Conservation (phyloP, 805 yeast genomes). For the Yarrowia hollandica region DNA sequence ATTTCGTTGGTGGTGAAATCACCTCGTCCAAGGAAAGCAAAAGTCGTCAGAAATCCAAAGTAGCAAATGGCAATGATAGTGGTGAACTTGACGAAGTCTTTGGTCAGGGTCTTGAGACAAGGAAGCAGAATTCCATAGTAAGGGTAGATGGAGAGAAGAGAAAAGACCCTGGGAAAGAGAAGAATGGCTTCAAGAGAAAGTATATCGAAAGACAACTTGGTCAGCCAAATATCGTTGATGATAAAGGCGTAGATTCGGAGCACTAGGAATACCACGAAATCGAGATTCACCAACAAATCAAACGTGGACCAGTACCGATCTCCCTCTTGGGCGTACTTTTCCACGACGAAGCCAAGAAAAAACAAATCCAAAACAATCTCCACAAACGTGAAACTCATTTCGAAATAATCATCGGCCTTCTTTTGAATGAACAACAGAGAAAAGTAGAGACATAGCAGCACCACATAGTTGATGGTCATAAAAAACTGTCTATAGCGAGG, state of each 20-base stretch:
- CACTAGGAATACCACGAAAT: constrained; percentile 4
- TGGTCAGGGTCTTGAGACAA: constrained; percentile 39
- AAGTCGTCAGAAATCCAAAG: constrained; percentile 42
- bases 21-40: constrained; percentile 40
- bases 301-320: constrained; percentile 19
- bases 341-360: constrained; percentile 11
- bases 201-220: constrained; percentile 2
- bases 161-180: neutral
- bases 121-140: constrained; percentile 38
- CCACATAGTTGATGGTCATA: constrained; percentile 11
- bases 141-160: constrained; percentile 9
- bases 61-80: constrained; percentile 37
- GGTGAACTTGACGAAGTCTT: constrained; percentile 40
- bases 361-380: constrained; percentile 1
- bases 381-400: constrained; percentile 1
- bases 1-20: constrained; percentile 37
- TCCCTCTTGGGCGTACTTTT: neutral
- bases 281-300: constrained; percentile 3
- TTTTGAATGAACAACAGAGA: constrained; percentile 6
- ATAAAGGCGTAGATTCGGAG: constrained; percentile 2
- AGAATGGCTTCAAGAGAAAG: neutral
- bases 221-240: neutral
- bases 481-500: neutral
- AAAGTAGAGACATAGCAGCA: neutral
- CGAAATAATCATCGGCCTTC: neutral